These are phyloP conservation scores for Phytophthora palmivora DNA, from an alignment of 352 stramenopile species.

Conservation along the genomic window DNA sequence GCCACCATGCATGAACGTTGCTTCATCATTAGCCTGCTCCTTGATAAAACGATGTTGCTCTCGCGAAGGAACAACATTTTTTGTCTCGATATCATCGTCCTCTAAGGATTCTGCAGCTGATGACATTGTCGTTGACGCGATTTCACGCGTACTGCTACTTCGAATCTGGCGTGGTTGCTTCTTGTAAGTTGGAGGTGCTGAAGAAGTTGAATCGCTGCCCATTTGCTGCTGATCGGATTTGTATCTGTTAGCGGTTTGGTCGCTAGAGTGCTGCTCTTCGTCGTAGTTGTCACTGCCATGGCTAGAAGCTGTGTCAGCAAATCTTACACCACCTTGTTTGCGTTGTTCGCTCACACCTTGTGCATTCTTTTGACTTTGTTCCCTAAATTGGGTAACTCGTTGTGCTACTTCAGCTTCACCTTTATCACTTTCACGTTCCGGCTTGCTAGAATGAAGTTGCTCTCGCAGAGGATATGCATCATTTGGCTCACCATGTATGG, in stretches of 20 bases:
- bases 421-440: neutral
- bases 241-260: neutral
- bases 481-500: neutral
- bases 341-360: neutral
- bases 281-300: neutral
- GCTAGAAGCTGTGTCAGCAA: neutral
- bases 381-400: neutral
- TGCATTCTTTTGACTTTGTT: neutral
- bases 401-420: neutral
- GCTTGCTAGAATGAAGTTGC: neutral
- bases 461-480: neutral
- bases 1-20: neutral
- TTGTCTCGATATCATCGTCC: neutral
- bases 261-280: neutral
- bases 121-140: neutral
- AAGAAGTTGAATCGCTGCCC: neutral
- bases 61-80: neutral
- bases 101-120: neutral
- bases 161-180: neutral
- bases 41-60: neutral
- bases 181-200: neutral
- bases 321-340: constrained; percentile 24
- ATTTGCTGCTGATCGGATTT: neutral
- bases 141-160: constrained; percentile 1
- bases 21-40: neutral